A percentile compares a stretch with the other conserved stretches of the same genome.
Evolutionary conservation across 306 rosid species (phyloP).

Genomic region (Fragaria vesca): DNA sequence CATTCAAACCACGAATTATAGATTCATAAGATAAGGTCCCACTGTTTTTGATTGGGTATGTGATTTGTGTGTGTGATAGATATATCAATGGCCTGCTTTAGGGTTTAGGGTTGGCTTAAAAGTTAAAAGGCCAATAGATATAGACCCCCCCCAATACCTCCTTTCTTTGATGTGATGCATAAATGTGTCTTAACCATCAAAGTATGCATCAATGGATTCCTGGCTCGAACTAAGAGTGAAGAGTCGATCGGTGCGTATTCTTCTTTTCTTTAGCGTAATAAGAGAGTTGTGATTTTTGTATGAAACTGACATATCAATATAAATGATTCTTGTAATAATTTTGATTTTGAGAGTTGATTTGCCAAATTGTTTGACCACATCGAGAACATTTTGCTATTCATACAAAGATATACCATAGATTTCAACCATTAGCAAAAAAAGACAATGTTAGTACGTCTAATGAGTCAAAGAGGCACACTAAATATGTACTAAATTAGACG

Average conservation of each 20-base stretch:
- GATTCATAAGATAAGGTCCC: constrained; percentile 36
- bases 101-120: constrained; percentile 26
- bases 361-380: neutral
- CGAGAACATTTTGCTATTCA: neutral
- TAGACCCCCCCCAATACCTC: constrained; percentile 43
- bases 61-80: neutral
- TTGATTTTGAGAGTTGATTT: no score
- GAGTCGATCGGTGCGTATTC: neutral
- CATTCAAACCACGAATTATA: constrained; percentile 61
- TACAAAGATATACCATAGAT: neutral
- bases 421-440: neutral
- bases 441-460: accelerated
- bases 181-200: constrained; percentile 31
- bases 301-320: neutral
- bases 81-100: constrained; percentile 35
- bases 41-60: constrained; percentile 19
- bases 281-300: neutral
- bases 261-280: neutral
- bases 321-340: no score
- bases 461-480: no score
- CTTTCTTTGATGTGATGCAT: constrained; percentile 64
- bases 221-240: neutral
- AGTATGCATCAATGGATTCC: constrained; percentile 19
- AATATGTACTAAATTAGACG: no score
- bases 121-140: constrained; percentile 31